These are phyloP conservation scores for Aspergillus asperescens DNA, from an alignment of 495 filamentous ascomycete genomes.

Conservation along the genomic window DNA sequence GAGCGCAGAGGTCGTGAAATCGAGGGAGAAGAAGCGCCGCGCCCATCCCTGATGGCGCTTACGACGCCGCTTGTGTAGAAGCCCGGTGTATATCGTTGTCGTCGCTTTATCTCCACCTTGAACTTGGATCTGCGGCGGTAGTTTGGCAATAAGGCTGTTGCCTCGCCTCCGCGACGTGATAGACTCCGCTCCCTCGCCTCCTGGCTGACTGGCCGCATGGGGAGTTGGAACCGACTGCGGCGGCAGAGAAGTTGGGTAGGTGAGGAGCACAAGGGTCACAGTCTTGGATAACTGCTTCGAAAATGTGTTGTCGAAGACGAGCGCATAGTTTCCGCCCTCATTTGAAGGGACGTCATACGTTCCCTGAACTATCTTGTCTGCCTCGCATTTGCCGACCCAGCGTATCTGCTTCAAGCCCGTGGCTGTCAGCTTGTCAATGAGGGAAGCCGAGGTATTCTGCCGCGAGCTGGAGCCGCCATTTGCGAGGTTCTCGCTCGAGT, in stretches of 20 bases:
- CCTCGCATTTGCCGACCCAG: conserved; percentile 93
- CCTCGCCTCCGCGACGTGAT: conserved; percentile 29
- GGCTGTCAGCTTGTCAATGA: conserved; percentile 73
- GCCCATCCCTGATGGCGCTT: conserved; percentile 94
- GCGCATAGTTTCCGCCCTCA: conserved; percentile 86
- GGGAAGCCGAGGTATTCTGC: conserved; percentile 51
- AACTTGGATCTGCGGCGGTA: conserved; percentile 25
- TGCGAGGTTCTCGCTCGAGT: conserved; percentile 39
- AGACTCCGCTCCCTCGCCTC: conserved; percentile 29
- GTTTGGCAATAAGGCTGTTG: conserved; percentile 28
- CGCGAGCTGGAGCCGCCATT: conserved; percentile 28
- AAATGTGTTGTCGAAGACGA: conserved; percentile 98
- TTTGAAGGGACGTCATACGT: conserved; percentile 69
- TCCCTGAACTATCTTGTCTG: conserved; percentile 90
- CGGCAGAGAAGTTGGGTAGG: conserved; percentile 78
- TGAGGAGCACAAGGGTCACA: conserved; percentile 87
- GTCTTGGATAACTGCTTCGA: conserved; percentile 93
- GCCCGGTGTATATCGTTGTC: conserved; percentile 60
- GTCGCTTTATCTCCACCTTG: conserved; percentile 20
- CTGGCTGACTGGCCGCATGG: conserved; percentile 45
- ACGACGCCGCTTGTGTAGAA: conserved; percentile 79
- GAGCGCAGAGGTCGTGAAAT: conserved; percentile 83
- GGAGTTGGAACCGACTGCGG: conserved; percentile 72
- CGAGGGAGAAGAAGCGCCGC: conserved; percentile 86
- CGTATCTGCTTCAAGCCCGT: conserved; percentile 82